A percentile compares a stretch with the other conserved stretches of the same genome.
phyloP scores from a whole-genome alignment of 208 protist genomes.

The Spongospora subterranea region DNA sequence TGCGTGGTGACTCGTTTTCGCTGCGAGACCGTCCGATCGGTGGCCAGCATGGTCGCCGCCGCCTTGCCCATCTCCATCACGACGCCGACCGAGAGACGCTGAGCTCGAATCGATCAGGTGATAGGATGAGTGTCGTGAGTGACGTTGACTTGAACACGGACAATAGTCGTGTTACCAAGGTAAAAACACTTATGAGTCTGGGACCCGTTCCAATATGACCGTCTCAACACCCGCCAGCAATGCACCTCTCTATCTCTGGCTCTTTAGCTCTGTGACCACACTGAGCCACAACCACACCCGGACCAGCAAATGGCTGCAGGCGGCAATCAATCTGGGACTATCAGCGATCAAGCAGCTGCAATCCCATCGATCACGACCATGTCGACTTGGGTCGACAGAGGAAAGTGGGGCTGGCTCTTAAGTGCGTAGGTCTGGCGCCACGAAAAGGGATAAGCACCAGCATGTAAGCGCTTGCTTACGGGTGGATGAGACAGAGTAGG shows the following conservation, averaged over 20 bases:
- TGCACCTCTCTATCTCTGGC: neutral
- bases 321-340: too few relatives aligned
- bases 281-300: too few relatives aligned
- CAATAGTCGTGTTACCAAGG: neutral
- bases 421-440: too few relatives aligned
- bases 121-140: neutral
- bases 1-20: neutral
- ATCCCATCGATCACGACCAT: too few relatives aligned
- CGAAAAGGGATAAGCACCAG: too few relatives aligned
- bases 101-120: neutral
- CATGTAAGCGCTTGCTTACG: too few relatives aligned
- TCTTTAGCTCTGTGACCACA: neutral
- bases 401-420: too few relatives aligned
- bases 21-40: neutral
- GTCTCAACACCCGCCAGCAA: neutral
- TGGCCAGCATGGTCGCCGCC: neutral
- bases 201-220: neutral
- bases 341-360: too few relatives aligned
- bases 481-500: too few relatives aligned
- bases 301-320: too few relatives aligned
- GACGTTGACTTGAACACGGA: neutral
- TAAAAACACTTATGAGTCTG: neutral
- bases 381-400: too few relatives aligned
- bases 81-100: neutral
- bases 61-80: neutral